Evolutionary conservation across 208 protist species (phyloP).

Genomic region (Angomonas deanei): DNA sequence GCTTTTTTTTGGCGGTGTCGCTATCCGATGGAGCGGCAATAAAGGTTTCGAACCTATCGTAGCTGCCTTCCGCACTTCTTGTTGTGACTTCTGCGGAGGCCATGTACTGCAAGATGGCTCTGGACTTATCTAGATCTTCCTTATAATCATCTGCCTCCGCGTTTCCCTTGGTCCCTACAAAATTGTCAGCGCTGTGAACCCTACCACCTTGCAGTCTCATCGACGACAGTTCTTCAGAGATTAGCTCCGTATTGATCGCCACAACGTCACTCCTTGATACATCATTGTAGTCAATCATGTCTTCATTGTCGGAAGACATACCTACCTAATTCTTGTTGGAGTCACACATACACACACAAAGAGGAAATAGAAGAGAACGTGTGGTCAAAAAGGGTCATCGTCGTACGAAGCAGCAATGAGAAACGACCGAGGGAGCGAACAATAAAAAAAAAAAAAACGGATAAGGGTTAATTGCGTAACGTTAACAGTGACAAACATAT

Average conservation of each 20-base stretch:
- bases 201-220: constrained; percentile 39
- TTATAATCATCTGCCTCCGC: not conserved
- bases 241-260: constrained; percentile 15
- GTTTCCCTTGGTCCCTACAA: not conserved
- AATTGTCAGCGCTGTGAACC: constrained; percentile 4
- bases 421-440: not conserved
- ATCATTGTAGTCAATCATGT: not conserved
- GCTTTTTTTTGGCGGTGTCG: not conserved
- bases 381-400: no score
- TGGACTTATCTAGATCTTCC: constrained; percentile 24
- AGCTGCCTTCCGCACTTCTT: not conserved
- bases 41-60: not conserved
- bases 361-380: not conserved
- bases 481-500: not conserved
- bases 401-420: not conserved
- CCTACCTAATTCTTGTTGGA: no score
- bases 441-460: not conserved
- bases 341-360: no score
- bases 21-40: not conserved
- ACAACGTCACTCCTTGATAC: not conserved
- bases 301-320: no score
- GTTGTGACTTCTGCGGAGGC: not conserved
- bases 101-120: constrained; percentile 49
- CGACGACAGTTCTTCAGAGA: constrained; percentile 23
- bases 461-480: no score